phyloP scores from a whole-genome alignment of 2,329 filamentous ascomycete genomes.

The Huntiella bhutanensis region DNA sequence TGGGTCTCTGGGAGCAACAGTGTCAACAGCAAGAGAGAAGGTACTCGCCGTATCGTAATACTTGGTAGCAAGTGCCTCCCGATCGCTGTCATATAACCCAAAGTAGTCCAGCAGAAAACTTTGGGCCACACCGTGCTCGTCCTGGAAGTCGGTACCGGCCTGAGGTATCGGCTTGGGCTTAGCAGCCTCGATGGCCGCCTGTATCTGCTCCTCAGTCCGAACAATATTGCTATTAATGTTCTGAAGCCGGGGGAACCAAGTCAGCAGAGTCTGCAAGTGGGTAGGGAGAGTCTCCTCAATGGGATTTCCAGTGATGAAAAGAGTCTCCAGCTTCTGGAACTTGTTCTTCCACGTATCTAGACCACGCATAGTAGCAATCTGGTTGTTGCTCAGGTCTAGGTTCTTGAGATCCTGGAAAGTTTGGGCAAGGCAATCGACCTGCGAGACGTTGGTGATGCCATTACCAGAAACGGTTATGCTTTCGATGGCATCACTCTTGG shows the following conservation, averaged over 20 bases:
- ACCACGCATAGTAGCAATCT: slow-evolving; percentile 46
- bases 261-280: slow-evolving; percentile 49
- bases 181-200: slow-evolving; percentile 30
- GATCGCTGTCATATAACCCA: slow-evolving; percentile 51
- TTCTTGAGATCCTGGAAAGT: slow-evolving; percentile 76
- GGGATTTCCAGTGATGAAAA: slow-evolving; percentile 63
- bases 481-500: slow-evolving; percentile 59
- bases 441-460: slow-evolving; percentile 49
- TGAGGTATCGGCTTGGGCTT: slow-evolving; percentile 40
- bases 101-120: slow-evolving; percentile 61
- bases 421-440: slow-evolving; percentile 55
- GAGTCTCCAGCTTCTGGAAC: slow-evolving; percentile 60
- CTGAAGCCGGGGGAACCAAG: slow-evolving; percentile 68
- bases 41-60: slow-evolving; percentile 61
- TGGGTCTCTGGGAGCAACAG: slow-evolving; percentile 30
- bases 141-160: slow-evolving; percentile 50
- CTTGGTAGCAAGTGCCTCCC: slow-evolving; percentile 38
- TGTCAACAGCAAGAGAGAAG: slow-evolving; percentile 61
- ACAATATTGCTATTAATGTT: slow-evolving; percentile 59
- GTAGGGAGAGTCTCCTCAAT: slow-evolving; percentile 41
- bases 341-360: slow-evolving; percentile 62
- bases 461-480: slow-evolving; percentile 73
- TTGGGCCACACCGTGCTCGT: slow-evolving; percentile 56
- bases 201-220: slow-evolving; percentile 51
- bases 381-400: slow-evolving; percentile 74